phyloP scores from a whole-genome alignment of 169 alveolate genomes.

The Plasmodium reichenowi region DNA sequence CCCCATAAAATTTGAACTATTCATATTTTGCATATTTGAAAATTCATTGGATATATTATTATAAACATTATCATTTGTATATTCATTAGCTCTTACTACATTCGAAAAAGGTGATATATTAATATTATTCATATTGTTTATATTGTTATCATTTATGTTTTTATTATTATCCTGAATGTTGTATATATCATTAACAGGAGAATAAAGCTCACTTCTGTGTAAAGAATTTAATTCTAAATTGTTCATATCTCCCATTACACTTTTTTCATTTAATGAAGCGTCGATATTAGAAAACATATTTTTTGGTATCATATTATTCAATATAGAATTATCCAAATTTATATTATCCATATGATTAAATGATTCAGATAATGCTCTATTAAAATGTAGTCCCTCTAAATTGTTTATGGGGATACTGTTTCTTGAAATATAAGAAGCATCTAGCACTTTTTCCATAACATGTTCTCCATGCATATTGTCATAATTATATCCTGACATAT shows the following conservation, averaged over 20 bases:
- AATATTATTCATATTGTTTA: constrained; percentile 19
- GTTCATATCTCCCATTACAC: constrained; percentile 35
- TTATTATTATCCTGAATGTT: constrained; percentile 9
- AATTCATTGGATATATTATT: background rate
- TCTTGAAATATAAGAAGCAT: constrained; percentile 61
- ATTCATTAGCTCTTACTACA: background rate
- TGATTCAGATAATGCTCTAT: constrained; percentile 54
- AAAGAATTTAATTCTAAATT: constrained; percentile 54
- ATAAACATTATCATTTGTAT: constrained; percentile 9
- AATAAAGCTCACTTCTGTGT: constrained; percentile 17
- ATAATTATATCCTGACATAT: constrained; percentile 47
- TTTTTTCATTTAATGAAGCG: constrained; percentile 34
- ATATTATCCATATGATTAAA: constrained; percentile 67
- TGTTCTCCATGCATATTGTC: constrained; percentile 9
- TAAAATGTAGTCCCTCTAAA: constrained; percentile 32
- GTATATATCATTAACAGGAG: constrained; percentile 16
- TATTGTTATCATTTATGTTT: background rate
- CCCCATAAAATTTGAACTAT: constrained; percentile 30
- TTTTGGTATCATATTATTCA: constrained; percentile 74
- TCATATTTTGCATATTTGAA: background rate
- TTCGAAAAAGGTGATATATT: background rate
- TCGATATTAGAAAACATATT: constrained; percentile 66
- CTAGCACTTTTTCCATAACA: constrained; percentile 58
- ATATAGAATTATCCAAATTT: constrained; percentile 45
- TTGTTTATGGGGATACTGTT: constrained; percentile 60